Conservation (phyloP, 495 filamentous ascomycete species). For the Daldinia grandis region DNA sequence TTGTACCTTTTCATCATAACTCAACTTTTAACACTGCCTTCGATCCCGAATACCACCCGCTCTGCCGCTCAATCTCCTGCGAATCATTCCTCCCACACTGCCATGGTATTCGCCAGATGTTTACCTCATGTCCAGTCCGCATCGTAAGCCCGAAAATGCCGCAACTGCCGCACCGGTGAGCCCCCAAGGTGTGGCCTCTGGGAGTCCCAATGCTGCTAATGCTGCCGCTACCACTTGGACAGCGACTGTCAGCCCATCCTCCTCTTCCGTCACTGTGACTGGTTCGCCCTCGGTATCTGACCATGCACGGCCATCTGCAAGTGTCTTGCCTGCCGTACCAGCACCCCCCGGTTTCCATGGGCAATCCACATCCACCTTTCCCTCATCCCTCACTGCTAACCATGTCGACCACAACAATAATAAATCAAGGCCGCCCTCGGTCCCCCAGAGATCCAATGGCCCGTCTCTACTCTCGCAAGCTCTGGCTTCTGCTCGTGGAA, state of each 20-base stretch:
- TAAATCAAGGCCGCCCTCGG: slow-evolving; percentile 54
- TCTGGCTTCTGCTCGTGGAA: slow-evolving; percentile 62
- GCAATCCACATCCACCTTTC: slow-evolving; percentile 40
- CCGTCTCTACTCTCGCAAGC: slow-evolving; percentile 61
- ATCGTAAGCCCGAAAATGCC: slow-evolving; percentile 57
- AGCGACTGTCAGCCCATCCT: slow-evolving; percentile 42
- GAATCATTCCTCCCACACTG: slow-evolving; percentile 47
- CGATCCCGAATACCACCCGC: slow-evolving; percentile 35
- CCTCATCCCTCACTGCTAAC: slow-evolving; percentile 39
- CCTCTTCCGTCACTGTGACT: slow-evolving; percentile 37
- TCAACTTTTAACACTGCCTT: slow-evolving; percentile 27
- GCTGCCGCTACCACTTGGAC: slow-evolving; percentile 37
- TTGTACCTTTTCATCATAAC: slow-evolving; percentile 40
- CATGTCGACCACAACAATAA: slow-evolving; percentile 55
- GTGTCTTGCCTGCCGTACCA: slow-evolving; percentile 41
- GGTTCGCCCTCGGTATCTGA: slow-evolving; percentile 41
- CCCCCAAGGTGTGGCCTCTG: slow-evolving; percentile 45
- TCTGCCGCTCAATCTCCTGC: slow-evolving; percentile 21
- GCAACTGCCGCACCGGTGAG: slow-evolving; percentile 60
- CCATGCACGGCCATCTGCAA: slow-evolving; percentile 40
- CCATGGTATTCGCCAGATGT: slow-evolving; percentile 56
- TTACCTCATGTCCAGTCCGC: slow-evolving; percentile 60
- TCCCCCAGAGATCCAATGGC: slow-evolving; percentile 52
- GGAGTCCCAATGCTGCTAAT: slow-evolving; percentile 36
- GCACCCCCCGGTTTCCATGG: slow-evolving; percentile 40